phyloP scores from a whole-genome alignment of 371 early-diverging fungal genomes.

The Enterocytospora artemiae region DNA sequence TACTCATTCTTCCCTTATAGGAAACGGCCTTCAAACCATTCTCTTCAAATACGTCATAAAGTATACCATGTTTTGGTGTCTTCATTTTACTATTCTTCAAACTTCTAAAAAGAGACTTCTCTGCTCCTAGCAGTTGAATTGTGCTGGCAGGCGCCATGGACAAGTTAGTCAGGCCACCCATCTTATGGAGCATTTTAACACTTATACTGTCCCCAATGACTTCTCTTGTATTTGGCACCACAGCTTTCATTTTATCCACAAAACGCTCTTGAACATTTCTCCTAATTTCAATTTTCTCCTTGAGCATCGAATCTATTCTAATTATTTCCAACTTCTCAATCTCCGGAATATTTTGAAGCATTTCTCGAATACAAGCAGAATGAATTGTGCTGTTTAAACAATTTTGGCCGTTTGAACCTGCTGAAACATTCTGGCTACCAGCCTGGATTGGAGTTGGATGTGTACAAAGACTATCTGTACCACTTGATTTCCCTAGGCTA shows the following conservation, averaged over 20 bases:
- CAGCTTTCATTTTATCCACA: conserved; percentile 76
- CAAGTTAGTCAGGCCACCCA: conserved; percentile 85
- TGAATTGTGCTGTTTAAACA: neutral
- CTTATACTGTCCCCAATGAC: conserved; percentile 88
- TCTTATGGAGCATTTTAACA: conserved; percentile 82
- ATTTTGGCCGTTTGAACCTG: neutral
- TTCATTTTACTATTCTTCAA: conserved; percentile 79
- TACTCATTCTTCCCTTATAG: conserved; percentile 90
- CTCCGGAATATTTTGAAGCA: conserved; percentile 10
- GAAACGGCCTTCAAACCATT: conserved; percentile 60
- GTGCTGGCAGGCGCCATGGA: conserved; percentile 91
- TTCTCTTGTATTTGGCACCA: conserved; percentile 90
- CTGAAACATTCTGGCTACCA: too few species aligned
- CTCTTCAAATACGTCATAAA: conserved; percentile 86
- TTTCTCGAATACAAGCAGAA: conserved; percentile 2
- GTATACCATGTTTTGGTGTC: conserved; percentile 95
- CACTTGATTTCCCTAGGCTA: neutral
- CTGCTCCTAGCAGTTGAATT: conserved; percentile 93
- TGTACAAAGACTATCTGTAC: too few species aligned
- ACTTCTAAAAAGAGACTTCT: conserved; percentile 90
- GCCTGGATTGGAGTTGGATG: too few species aligned
- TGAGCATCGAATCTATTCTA: conserved; percentile 12
- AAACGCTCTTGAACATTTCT: conserved; percentile 75
- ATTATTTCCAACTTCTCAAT: conserved; percentile 12
- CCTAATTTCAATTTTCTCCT: conserved; percentile 64